Conservation (phyloP, 495 filamentous ascomycete genomes). For the Mycothermus thermophilus region DNA sequence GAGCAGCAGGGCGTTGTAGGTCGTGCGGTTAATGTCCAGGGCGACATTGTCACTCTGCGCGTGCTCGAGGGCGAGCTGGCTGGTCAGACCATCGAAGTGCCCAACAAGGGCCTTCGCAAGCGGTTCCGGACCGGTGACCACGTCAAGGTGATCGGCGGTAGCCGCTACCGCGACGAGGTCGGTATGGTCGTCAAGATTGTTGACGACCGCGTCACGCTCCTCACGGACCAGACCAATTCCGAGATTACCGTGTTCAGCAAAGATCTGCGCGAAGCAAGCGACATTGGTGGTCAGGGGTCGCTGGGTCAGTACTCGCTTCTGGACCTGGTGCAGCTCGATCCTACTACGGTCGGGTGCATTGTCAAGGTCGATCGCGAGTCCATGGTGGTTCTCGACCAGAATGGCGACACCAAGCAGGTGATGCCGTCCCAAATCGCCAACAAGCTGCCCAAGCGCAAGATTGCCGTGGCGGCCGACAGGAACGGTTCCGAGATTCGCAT, state of each 20-base stretch:
- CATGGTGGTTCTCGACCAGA: constrained; percentile 78
- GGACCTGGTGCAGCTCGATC: constrained; percentile 88
- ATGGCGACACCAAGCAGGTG: constrained; percentile 64
- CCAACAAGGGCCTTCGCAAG: constrained; percentile 85
- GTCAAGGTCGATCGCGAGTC: constrained; percentile 93
- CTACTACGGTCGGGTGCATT: constrained; percentile 79
- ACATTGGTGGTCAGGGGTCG: constrained; percentile 67
- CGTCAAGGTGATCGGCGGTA: constrained; percentile 95
- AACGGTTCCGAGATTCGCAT: constrained; percentile 84
- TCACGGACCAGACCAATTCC: constrained; percentile 78
- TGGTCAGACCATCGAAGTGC: constrained; percentile 82
- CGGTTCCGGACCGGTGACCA: constrained; percentile 89
- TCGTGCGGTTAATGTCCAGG: constrained; percentile 71
- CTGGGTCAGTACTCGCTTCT: constrained; percentile 79
- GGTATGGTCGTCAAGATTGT: constrained; percentile 92
- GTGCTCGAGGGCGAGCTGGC: constrained; percentile 72
- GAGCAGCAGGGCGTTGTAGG: constrained; percentile 88
- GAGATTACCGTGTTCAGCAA: constrained; percentile 98
- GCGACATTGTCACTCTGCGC: constrained; percentile 78
- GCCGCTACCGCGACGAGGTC: constrained; percentile 81
- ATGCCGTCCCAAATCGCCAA: constrained; percentile 85
- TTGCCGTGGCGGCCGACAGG: constrained; percentile 81
- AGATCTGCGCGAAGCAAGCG: constrained; percentile 81
- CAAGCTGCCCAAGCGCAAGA: constrained; percentile 62
- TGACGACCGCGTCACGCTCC: constrained; percentile 77